These are phyloP conservation scores for Sanguinoderma infundibulare DNA, from an alignment of 1,284 basidiomycete species.

Conservation along the genomic window DNA sequence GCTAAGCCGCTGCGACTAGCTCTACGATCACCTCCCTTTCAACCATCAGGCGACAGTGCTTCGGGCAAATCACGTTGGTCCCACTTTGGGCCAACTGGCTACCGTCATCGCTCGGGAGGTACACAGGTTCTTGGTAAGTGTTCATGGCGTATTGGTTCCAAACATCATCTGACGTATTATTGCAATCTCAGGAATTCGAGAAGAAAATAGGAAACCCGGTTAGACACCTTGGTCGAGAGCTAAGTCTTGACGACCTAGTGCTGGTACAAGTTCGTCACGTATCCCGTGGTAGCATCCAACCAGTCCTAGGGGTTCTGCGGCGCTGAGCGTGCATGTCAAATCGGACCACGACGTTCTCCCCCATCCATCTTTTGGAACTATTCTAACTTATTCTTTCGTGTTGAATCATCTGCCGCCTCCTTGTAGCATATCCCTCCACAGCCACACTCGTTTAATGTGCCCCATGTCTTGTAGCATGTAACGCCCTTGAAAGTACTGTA, in stretches of 20 bases:
- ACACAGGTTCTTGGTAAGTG: background rate
- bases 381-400: background rate
- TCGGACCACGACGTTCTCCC: background rate
- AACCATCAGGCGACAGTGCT: background rate
- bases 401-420: background rate
- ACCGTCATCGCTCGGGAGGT: background rate
- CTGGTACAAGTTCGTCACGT: background rate
- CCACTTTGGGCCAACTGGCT: background rate
- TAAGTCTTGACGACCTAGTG: background rate
- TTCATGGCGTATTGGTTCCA: background rate
- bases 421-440: background rate
- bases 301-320: background rate
- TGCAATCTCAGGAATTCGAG: background rate
- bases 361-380: background rate
- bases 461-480: background rate
- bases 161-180: background rate
- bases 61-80: background rate
- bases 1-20: background rate
- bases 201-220: background rate
- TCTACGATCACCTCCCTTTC: background rate
- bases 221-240: background rate
- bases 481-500: background rate
- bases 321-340: background rate
- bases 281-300: background rate
- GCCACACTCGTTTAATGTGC: background rate